These are phyloP conservation scores for Aspergillus sp. DNA, from an alignment of 2,329 filamentous ascomycete genomes.

Conservation along the genomic window DNA sequence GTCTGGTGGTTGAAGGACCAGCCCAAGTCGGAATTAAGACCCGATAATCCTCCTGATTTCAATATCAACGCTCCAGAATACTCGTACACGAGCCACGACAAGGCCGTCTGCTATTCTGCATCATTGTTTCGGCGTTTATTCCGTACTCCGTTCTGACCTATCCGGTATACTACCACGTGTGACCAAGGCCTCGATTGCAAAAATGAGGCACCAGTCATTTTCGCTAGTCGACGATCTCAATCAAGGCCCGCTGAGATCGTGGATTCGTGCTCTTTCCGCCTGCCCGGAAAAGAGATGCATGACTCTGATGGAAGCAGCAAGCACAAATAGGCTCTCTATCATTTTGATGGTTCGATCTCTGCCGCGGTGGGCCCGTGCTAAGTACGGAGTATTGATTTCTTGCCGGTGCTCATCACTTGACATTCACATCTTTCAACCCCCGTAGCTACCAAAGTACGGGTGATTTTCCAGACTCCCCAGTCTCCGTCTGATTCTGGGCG, in stretches of 20 bases:
- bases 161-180: not conserved
- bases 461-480: no score
- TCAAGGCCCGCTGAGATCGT: not conserved
- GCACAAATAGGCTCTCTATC: not conserved
- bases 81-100: no score
- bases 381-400: not conserved
- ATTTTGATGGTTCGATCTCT: not conserved
- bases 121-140: not conserved
- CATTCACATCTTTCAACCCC: not conserved
- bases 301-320: not conserved
- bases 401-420: no score
- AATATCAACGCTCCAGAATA: no score
- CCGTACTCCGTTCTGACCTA: not conserved
- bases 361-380: not conserved
- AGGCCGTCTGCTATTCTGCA: not conserved
- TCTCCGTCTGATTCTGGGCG: no score
- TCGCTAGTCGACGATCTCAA: slow-evolving; percentile 3
- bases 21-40: not conserved
- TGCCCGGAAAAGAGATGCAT: not conserved
- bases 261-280: not conserved
- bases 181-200: not conserved
- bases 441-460: not conserved
- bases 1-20: no score
- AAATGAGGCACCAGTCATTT: not conserved
- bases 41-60: not conserved